These are phyloP conservation scores for Pleurotus eryngii DNA, from an alignment of 768 basidiomycete genomes.

Conservation along the genomic window DNA sequence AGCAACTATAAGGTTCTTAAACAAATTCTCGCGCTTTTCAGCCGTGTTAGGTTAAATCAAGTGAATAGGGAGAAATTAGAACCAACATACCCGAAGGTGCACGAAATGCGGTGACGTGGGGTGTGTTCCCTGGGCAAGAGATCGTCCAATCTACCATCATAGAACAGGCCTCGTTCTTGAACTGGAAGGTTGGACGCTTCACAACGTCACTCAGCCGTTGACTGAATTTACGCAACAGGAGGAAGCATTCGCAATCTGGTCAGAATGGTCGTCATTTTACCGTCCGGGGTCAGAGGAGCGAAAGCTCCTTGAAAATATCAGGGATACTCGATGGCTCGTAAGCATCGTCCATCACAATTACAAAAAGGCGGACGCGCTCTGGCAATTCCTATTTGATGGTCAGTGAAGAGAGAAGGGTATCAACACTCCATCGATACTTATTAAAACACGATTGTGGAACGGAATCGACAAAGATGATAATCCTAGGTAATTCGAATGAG, in stretches of 20 bases:
- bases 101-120: slow-evolving; percentile 98
- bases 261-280: slow-evolving; percentile 89
- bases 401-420: neutral
- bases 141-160: slow-evolving; percentile 96
- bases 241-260: slow-evolving; percentile 95
- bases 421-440: neutral
- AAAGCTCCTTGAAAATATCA: slow-evolving; percentile 65
- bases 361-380: slow-evolving; percentile 72
- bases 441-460: too few relatives aligned
- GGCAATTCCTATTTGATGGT: slow-evolving; percentile 72
- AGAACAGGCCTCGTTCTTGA: slow-evolving; percentile 88
- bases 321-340: slow-evolving; percentile 81
- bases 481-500: too few relatives aligned
- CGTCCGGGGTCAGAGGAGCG: slow-evolving; percentile 72
- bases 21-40: slow-evolving; percentile 14
- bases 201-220: too few relatives aligned
- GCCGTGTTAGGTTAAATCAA: slow-evolving; percentile 54
- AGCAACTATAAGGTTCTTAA: slow-evolving; percentile 65
- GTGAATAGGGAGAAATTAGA: slow-evolving; percentile 70
- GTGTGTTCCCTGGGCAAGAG: slow-evolving; percentile 95
- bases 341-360: slow-evolving; percentile 94
- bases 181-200: slow-evolving; percentile 78
- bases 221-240: slow-evolving; percentile 47
- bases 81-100: slow-evolving; percentile 79
- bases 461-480: too few relatives aligned